Evolutionary conservation across 2,329 filamentous ascomycete genomes (phyloP), one percentile per base, ranked within the genome.

Genomic region (Nannizzia gypsea): DNA sequence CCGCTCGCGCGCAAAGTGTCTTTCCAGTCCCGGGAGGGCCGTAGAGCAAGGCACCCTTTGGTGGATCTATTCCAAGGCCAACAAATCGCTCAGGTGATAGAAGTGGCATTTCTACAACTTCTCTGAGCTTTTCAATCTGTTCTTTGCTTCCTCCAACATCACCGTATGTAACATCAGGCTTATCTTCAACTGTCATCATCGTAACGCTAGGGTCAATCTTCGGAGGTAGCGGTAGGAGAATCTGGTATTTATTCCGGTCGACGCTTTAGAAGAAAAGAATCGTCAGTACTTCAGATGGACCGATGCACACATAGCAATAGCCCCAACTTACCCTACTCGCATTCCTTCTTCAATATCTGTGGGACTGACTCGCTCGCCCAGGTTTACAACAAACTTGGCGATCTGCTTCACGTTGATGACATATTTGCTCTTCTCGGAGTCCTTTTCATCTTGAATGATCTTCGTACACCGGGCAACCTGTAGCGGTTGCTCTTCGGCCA

Each of bases 361-460:
- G 56, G 93, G 93, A 71, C 89, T 95, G 67, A 99, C 93, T 65
- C 93, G 87, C 72, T 99, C 93, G 68, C 93, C 93, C 58, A 99
- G 84, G 76, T 96, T 93, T 66, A 99, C 93, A 57, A 99, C 93
- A 70, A 99, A 99, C 78, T 99, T 99, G 70, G 93, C 93, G 70
- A 99, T 99, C 76, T 99, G 93, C 81, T 99, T 99, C 68, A 99
- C 92, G 77, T 99, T 99, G 82, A 99, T 99, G 70, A 99, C 91
- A 79, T 99, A 99, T 85, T 97, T 99, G 84, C 88, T 95, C 83
- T 99, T 99, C 64, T 95, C 89, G 63, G 89, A 81, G 73, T 97
- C 91, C 76, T 93, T 92, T 73, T 96, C 91, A 71, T 97, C 92
- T 63, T 90, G 86, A 67, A 99, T 99, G 74, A 99, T 99, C 82